These are phyloP conservation scores for Phytophthora macrochlamydospora DNA, from an alignment of 352 stramenopile genomes.

Conservation along the genomic window DNA sequence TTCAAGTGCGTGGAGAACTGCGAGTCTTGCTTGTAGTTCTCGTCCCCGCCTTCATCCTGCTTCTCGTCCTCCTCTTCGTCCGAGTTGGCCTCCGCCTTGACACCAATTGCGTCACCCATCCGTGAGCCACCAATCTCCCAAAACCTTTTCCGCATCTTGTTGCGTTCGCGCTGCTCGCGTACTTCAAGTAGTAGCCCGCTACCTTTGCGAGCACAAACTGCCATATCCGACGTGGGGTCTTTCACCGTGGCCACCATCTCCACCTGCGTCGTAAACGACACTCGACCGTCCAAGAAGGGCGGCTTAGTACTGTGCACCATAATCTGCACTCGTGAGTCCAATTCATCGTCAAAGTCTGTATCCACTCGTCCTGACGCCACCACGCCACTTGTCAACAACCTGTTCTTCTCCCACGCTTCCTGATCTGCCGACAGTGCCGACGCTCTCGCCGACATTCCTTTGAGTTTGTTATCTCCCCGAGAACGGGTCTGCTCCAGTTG, in stretches of 20 bases:
- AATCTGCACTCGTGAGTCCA: constrained; percentile 95
- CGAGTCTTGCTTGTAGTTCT: constrained; percentile 95
- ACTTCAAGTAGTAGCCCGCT: constrained; percentile 85
- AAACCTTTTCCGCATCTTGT: constrained; percentile 98
- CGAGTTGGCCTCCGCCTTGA: constrained; percentile 70
- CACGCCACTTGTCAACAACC: constrained; percentile 95
- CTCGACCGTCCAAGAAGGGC: constrained; percentile 95
- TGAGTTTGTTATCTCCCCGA: constrained; percentile 87
- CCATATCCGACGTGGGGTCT: constrained; percentile 96
- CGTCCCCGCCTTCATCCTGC: constrained; percentile 50
- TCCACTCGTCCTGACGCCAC: constrained; percentile 73
- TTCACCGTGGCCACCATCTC: constrained; percentile 96
- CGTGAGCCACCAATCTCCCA: constrained; percentile 98
- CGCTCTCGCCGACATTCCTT: constrained; percentile 89
- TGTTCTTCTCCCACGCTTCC: constrained; percentile 98
- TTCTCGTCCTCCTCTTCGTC: constrained; percentile 66
- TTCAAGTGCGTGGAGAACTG: constrained; percentile 96
- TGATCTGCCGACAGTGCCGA: constrained; percentile 96
- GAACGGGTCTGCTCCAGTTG: constrained; percentile 85
- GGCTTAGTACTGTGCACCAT: constrained; percentile 98
- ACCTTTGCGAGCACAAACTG: constrained; percentile 94
- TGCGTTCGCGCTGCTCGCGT: constrained; percentile 75
- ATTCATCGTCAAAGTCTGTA: constrained; percentile 93
- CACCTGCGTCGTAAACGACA: constrained; percentile 95
- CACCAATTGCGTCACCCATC: constrained; percentile 97